These are phyloP conservation scores for Favolaschia claudopus DNA, from an alignment of 768 basidiomycete species.

Conservation along the genomic window DNA sequence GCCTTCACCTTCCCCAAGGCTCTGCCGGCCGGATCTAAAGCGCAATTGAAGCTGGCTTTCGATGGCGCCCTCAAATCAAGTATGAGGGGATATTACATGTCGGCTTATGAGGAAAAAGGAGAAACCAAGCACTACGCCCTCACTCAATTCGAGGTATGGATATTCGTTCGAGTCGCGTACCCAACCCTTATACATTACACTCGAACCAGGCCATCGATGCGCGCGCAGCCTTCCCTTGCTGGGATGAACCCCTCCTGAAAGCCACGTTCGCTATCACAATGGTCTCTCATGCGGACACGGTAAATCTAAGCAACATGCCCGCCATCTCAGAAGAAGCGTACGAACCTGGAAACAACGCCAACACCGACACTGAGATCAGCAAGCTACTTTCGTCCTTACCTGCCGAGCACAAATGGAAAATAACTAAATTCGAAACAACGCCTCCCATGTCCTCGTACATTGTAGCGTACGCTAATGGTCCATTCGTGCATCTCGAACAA, in stretches of 20 bases:
- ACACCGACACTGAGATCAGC: constrained; percentile 40
- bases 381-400: constrained; percentile 52
- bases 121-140: constrained; percentile 74
- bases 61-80: constrained; percentile 68
- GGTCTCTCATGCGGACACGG: constrained; percentile 78
- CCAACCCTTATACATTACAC: constrained; percentile 4
- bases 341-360: constrained; percentile 41
- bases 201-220: constrained; percentile 83
- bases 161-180: not conserved
- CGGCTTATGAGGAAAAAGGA: constrained; percentile 67
- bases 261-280: constrained; percentile 81
- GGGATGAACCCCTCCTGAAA: constrained; percentile 94
- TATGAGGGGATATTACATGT: constrained; percentile 88
- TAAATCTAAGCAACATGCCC: constrained; percentile 90
- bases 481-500: constrained; percentile 76
- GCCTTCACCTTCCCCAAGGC: constrained; percentile 63
- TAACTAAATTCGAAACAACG: constrained; percentile 81
- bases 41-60: constrained; percentile 74
- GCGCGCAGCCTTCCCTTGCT: constrained; percentile 83
- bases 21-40: constrained; percentile 74
- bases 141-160: constrained; percentile 85
- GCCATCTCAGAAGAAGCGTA: constrained; percentile 64
- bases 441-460: constrained; percentile 92
- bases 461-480: constrained; percentile 86
- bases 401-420: constrained; percentile 71